Percentiles rank a stretch among this genome's conserved stretches.
phyloP scores from a whole-genome alignment of 169 alveolate species.

The Plasmodium berghei region DNA sequence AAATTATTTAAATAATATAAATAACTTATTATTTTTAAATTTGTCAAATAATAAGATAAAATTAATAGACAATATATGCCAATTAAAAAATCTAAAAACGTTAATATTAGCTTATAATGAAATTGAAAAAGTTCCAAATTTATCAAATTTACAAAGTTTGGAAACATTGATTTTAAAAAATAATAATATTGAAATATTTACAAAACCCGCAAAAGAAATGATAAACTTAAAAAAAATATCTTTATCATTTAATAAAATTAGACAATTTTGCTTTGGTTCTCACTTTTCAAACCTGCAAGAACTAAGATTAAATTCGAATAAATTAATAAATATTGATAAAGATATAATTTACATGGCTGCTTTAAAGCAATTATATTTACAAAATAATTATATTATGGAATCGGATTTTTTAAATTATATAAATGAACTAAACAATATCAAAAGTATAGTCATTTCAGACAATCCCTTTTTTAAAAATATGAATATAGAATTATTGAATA shows the following conservation, averaged over 20 bases:
- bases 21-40: constrained; percentile 77
- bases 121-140: constrained; percentile 79
- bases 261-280: constrained; percentile 72
- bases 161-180: constrained; percentile 82
- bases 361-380: constrained; percentile 48
- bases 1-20: constrained; percentile 77
- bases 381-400: constrained; percentile 47
- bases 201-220: constrained; percentile 78
- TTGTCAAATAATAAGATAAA: constrained; percentile 78
- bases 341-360: constrained; percentile 67
- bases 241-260: constrained; percentile 78
- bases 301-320: constrained; percentile 55
- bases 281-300: constrained; percentile 54
- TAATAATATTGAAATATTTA: constrained; percentile 77
- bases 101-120: constrained; percentile 68
- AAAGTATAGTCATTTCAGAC: constrained; percentile 56
- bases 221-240: constrained; percentile 79
- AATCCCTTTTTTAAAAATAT: constrained; percentile 67
- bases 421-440: constrained; percentile 44
- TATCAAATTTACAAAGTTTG: constrained; percentile 76
- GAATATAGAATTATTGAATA: constrained; percentile 38
- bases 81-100: constrained; percentile 32
- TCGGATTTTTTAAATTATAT: constrained; percentile 22
- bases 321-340: constrained; percentile 32
- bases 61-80: constrained; percentile 69